Evolutionary conservation across 345 rosid genomes (phyloP).

Genomic region (Populus alba): DNA sequence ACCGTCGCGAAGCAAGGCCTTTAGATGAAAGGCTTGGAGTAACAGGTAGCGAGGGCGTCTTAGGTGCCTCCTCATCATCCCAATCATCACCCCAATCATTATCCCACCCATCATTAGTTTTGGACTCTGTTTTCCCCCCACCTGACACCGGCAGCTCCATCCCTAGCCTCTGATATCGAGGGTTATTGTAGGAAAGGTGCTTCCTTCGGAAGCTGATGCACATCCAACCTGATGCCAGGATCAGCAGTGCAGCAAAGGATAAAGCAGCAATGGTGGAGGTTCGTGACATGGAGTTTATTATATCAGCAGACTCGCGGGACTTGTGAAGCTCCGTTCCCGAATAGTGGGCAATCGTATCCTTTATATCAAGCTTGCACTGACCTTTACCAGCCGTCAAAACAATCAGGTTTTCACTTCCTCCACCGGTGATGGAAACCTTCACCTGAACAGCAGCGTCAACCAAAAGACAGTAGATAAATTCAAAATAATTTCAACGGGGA

Average conservation of each 20-base stretch:
- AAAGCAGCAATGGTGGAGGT: conserved; percentile 31
- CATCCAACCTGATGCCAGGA: conserved; percentile 45
- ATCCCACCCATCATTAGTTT: conserved; percentile 61
- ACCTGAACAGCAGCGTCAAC: conserved; percentile 39
- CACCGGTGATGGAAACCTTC: conserved; percentile 41
- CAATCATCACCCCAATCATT: conserved; percentile 76
- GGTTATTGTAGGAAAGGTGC: conserved; percentile 18
- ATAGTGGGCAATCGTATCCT: conserved; percentile 41
- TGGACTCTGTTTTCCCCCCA: conserved; percentile 27
- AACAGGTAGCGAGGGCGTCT: conserved; percentile 56
- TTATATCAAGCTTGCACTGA: conserved; percentile 59
- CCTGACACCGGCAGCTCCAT: conserved; percentile 54
- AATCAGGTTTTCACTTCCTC: conserved; percentile 40
- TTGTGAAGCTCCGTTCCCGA: conserved; percentile 25
- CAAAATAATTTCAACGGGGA: neutral
- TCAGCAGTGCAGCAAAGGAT: conserved; percentile 37
- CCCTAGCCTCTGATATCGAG: conserved; percentile 62
- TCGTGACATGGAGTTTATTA: conserved; percentile 27
- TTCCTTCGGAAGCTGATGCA: conserved; percentile 39
- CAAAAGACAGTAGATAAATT: neutral
- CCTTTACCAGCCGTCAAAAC: conserved; percentile 44
- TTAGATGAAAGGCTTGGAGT: conserved; percentile 68
- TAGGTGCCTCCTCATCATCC: conserved; percentile 74
- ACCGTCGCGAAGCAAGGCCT: conserved; percentile 72
- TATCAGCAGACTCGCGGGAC: conserved; percentile 25